phyloP scores from a whole-genome alignment of 139 green algal genomes.

The Chlorokybus atmophyticus region DNA sequence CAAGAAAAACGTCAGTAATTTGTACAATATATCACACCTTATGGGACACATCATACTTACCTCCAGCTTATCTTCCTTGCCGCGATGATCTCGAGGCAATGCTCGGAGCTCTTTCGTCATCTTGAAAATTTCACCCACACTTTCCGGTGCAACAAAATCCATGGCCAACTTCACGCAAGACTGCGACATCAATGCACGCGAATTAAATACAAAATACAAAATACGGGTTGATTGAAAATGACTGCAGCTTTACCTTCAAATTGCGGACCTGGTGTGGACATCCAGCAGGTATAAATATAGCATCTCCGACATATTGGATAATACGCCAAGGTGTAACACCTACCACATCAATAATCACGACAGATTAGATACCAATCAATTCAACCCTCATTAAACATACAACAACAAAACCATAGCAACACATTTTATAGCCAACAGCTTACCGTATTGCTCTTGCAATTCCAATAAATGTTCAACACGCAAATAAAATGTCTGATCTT shows the following conservation, averaged over 20 bases:
- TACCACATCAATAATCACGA: constrained; percentile 6
- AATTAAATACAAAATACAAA: not conserved
- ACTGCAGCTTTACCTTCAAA: constrained; percentile 19
- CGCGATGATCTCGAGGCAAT: constrained; percentile 21
- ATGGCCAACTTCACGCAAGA: constrained; percentile 59
- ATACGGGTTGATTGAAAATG: not conserved
- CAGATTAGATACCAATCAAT: not conserved
- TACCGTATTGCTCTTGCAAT: constrained; percentile 23
- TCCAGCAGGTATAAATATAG: constrained; percentile 73
- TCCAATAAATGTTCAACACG: constrained; percentile 14
- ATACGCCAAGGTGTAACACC: constrained; percentile 53
- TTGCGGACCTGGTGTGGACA: constrained; percentile 76
- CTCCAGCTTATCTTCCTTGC: constrained; percentile 44
- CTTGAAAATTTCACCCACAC: constrained; percentile 16
- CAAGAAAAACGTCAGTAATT: no score
- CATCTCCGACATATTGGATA: constrained; percentile 61
- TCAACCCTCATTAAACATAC: not conserved
- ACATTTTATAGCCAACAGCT: no score
- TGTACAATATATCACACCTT: no score
- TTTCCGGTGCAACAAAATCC: constrained; percentile 77
- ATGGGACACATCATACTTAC: constrained; percentile 15
- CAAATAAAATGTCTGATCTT: constrained; percentile 31
- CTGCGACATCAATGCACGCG: constrained; percentile 16
- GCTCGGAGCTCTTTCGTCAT: constrained; percentile 29
- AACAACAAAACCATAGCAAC: constrained; percentile 1